These are phyloP conservation scores for Cladophialophora psammophila DNA, from an alignment of 2,329 filamentous ascomycete species.

Conservation along the genomic window DNA sequence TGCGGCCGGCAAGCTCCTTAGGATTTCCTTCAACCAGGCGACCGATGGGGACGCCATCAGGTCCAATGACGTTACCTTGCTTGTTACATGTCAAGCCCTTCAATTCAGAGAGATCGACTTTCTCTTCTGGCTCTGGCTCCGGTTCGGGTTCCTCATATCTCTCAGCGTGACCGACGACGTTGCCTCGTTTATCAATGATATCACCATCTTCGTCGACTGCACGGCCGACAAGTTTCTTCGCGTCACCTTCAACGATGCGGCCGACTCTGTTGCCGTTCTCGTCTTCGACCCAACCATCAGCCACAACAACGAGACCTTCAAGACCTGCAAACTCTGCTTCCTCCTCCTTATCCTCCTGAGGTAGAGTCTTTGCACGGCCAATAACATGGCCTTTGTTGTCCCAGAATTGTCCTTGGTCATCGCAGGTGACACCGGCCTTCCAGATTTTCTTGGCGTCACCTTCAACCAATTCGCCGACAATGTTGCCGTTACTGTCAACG, in stretches of 20 bases:
- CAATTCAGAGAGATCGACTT: slow-evolving; percentile 60
- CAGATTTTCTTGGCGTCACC: slow-evolving; percentile 70
- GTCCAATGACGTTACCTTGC: slow-evolving; percentile 63
- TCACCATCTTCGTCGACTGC: slow-evolving; percentile 69
- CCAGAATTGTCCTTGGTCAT: slow-evolving; percentile 69
- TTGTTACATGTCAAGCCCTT: slow-evolving; percentile 65
- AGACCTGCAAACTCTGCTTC: slow-evolving; percentile 56
- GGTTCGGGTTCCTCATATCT: slow-evolving; percentile 60
- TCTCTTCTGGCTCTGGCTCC: slow-evolving; percentile 53
- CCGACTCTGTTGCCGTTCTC: slow-evolving; percentile 58
- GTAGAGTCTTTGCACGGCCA: slow-evolving; percentile 62
- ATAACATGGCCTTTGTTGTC: slow-evolving; percentile 70
- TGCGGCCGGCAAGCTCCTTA: slow-evolving; percentile 63
- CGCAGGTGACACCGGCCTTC: slow-evolving; percentile 50
- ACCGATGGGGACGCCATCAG: slow-evolving; percentile 62
- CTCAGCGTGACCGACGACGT: slow-evolving; percentile 66
- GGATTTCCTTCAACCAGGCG: slow-evolving; percentile 64
- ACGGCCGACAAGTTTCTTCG: slow-evolving; percentile 66
- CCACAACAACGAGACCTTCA: slow-evolving; percentile 55
- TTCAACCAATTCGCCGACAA: slow-evolving; percentile 65
- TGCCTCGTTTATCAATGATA: slow-evolving; percentile 67
- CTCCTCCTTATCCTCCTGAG: slow-evolving; percentile 48
- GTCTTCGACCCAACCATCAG: slow-evolving; percentile 59
- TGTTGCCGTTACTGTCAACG: slow-evolving; percentile 54
- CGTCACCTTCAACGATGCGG: slow-evolving; percentile 63